Conservation (phyloP, 305 asterid genomes). For the Andrographis paniculata region DNA sequence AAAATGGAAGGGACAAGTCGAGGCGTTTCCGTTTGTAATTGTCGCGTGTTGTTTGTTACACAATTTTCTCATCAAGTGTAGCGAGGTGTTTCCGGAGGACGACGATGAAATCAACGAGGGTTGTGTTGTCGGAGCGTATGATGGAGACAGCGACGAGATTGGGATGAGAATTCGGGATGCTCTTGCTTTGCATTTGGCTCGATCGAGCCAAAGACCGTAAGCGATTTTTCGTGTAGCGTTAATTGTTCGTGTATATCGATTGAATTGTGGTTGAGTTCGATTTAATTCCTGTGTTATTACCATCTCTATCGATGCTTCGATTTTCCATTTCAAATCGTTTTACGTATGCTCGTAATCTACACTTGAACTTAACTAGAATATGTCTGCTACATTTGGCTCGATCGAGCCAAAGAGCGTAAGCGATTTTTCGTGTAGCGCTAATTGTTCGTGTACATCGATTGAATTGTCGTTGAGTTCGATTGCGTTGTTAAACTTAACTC, state of each 20-base stretch:
- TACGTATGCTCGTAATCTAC: no score
- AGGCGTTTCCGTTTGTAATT: slow-evolving; percentile 77
- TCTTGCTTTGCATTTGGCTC: slow-evolving; percentile 65
- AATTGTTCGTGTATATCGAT: neutral
- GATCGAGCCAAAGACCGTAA: slow-evolving; percentile 46
- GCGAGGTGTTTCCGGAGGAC: slow-evolving; percentile 52
- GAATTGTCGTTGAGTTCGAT: no score
- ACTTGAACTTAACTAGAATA: no score
- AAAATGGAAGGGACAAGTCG: slow-evolving; percentile 63
- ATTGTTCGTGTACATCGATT: neutral
- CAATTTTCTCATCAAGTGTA: slow-evolving; percentile 86
- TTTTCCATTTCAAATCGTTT: no score
- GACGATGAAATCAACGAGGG: slow-evolving; percentile 23
- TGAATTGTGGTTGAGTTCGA: no score
- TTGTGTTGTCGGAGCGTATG: slow-evolving; percentile 32
- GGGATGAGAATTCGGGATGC: slow-evolving; percentile 64
- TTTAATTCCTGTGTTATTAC: no score
- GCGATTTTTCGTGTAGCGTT: slow-evolving; percentile 21
- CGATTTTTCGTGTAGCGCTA: slow-evolving; percentile 20
- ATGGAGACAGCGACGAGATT: slow-evolving; percentile 49
- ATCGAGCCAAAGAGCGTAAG: slow-evolving; percentile 44
- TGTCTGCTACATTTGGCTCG: slow-evolving; percentile 62
- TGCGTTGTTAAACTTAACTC: no score
- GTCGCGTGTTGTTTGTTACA: slow-evolving; percentile 82
- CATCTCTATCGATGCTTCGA: no score